Evolutionary conservation across 208 protist genomes (phyloP).

Genomic region (Leishmania braziliensis): DNA sequence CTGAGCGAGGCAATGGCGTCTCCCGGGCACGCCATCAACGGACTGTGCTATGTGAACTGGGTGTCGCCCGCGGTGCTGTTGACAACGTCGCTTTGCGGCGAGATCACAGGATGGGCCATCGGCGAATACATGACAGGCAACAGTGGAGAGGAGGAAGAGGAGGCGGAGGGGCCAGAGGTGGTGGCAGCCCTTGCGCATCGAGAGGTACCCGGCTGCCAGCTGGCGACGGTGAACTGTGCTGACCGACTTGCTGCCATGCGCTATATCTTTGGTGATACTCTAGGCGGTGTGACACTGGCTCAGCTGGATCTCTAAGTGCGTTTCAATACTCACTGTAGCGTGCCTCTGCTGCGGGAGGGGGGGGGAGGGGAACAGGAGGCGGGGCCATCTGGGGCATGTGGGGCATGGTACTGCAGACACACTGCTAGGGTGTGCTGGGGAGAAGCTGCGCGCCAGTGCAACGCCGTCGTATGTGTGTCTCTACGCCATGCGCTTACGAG

Average conservation of each 20-base stretch:
- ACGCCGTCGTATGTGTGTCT: not conserved
- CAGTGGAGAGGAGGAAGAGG: constrained; percentile 25
- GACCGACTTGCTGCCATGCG: constrained; percentile 10
- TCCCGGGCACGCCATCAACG: constrained; percentile 70
- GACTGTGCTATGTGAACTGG: constrained; percentile 67
- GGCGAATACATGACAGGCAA: constrained; percentile 28
- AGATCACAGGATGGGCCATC: constrained; percentile 78
- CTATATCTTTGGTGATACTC: constrained; percentile 34
- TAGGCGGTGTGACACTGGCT: constrained; percentile 21
- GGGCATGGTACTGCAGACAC: not conserved
- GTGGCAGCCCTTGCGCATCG: constrained; percentile 49
- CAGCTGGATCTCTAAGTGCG: constrained; percentile 7
- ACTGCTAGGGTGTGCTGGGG: not conserved
- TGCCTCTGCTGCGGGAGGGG: not conserved
- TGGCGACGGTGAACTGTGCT: constrained; percentile 52
- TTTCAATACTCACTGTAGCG: not conserved
- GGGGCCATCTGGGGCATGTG: not conserved
- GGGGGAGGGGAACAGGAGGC: not conserved
- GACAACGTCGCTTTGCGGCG: constrained; percentile 73
- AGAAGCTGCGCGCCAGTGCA: not conserved
- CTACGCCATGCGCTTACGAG: not conserved
- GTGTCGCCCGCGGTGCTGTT: constrained; percentile 37
- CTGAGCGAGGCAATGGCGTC: constrained; percentile 37
- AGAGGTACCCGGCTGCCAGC: constrained; percentile 32
- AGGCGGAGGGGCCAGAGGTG: constrained; percentile 48